Base-by-base conservation (phyloP, 202 grass and related monocot genomes). In the Setaria viridis region DNA sequence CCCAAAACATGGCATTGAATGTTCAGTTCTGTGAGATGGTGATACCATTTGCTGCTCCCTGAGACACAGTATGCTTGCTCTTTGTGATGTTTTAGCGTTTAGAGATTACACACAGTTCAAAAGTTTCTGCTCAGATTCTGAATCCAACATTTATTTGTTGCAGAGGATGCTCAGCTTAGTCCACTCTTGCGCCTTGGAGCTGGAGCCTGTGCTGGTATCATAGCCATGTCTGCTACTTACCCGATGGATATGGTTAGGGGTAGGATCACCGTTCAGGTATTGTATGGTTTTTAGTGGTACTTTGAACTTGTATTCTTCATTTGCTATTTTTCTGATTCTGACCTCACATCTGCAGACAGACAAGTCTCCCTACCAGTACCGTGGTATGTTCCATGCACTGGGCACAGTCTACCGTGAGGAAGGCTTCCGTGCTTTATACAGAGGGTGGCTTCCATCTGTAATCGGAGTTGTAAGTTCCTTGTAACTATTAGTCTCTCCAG, bases 161-260 rank as follows among this genome's bases (percentile, higher is more conserved):
- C 55, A 99, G 97, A 96, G 85, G 91, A 91, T 93, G 97, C 97
- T 85, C 88, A 99, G 74, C 91, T 99, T 48, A 89, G 43, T 81
- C 97, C 97, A 62, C 9, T 99, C 46, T 81, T 99, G 78, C 93
- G 97, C 5, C 91, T 99, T 80, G 97, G 97, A 83, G 97, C 97
- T 88, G 97, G 97, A 88, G 97, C 97, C 41, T 94, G 90, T 88
- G 97, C 97, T 82, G 97, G 97, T 84, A 99, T 99, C 39, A 99
- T 99, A 80, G 97, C 97, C 82, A 99, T 99, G 97, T 99, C 97
- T 85, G 92, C 94, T 63, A 99, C 97, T 78, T 99, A 99, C 85
- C 97, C 97, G 1, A 99, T 99, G 97, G 97, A 99, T 87, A 99
- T 99, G 97, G 97, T 99, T 80, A 93, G 97, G 67, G 97, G 97